phyloP scores from a whole-genome alignment of 805 yeast genomes.

The Kluyveromyces starmeri region DNA sequence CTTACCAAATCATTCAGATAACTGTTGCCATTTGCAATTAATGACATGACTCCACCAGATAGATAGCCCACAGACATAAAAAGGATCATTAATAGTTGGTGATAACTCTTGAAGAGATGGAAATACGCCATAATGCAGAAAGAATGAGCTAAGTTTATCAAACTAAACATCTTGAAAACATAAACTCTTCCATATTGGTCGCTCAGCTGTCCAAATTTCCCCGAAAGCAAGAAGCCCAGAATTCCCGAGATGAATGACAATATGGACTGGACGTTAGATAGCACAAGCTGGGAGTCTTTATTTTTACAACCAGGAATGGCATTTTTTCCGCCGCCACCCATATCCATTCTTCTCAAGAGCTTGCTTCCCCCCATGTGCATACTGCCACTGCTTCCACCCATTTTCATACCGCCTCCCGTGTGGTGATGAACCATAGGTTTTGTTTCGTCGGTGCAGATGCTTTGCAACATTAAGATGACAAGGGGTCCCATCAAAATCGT shows the following conservation, averaged over 20 bases:
- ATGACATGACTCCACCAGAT: slow-evolving; percentile 56
- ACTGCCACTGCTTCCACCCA: slow-evolving; percentile 7
- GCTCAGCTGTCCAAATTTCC: slow-evolving; percentile 53
- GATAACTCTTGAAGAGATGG: slow-evolving; percentile 32
- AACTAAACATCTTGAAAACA: slow-evolving; percentile 32
- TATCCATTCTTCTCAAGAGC: background rate
- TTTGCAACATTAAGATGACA: slow-evolving; percentile 12
- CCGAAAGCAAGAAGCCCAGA: slow-evolving; percentile 42
- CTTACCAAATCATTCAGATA: slow-evolving; percentile 69
- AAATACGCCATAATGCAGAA: slow-evolving; percentile 15
- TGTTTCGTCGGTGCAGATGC: slow-evolving; percentile 6
- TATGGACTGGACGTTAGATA: slow-evolving; percentile 44
- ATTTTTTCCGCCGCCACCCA: background rate
- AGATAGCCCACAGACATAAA: slow-evolving; percentile 38
- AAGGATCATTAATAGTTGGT: slow-evolving; percentile 32
- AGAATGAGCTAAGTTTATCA: slow-evolving; percentile 17
- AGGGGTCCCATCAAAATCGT: slow-evolving; percentile 15
- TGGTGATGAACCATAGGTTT: slow-evolving; percentile 1
- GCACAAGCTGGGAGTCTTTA: slow-evolving; percentile 31
- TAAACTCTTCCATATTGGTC: slow-evolving; percentile 57
- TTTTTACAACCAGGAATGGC: background rate
- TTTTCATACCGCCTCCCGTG: slow-evolving; percentile 9
- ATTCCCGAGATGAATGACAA: slow-evolving; percentile 35
- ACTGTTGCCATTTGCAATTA: slow-evolving; percentile 53
- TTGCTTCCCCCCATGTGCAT: slow-evolving; percentile 2